phyloP scores from a whole-genome alignment of 2,329 filamentous ascomycete species.

The Trichoderma atroviride region DNA sequence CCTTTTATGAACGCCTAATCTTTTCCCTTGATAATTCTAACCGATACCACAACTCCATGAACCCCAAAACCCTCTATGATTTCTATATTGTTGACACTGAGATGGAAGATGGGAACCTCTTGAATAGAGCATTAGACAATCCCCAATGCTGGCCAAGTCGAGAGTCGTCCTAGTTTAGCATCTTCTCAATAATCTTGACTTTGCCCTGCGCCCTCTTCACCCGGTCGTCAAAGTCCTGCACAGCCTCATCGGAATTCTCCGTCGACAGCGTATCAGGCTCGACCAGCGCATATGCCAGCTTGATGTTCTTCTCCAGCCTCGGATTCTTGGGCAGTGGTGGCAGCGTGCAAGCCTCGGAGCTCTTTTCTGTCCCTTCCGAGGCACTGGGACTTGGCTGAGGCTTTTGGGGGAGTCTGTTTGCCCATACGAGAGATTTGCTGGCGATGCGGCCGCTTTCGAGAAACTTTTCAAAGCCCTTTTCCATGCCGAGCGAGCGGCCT shows the following conservation, averaged over 20 bases:
- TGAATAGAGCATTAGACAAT: not conserved
- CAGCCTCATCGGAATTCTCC: conserved; percentile 83
- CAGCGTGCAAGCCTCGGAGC: conserved; percentile 34
- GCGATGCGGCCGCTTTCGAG: conserved; percentile 76
- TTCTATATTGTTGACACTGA: not conserved
- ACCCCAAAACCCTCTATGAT: not conserved
- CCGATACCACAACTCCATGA: conserved; percentile 15
- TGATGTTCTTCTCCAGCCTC: conserved; percentile 75
- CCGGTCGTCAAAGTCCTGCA: conserved; percentile 89
- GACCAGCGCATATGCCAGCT: conserved; percentile 73
- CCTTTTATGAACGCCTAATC: conserved; percentile 20
- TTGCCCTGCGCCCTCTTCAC: conserved; percentile 83
- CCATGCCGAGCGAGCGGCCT: conserved; percentile 85
- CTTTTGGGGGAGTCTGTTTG: conserved; percentile 59
- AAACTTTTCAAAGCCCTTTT: conserved; percentile 94
- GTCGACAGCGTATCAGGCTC: conserved; percentile 78
- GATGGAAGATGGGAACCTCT: not conserved
- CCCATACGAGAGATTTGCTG: conserved; percentile 82
- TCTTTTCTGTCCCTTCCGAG: conserved; percentile 10
- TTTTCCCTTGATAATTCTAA: not conserved
- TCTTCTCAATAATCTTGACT: conserved; percentile 79
- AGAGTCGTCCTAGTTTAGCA: conserved; percentile 45
- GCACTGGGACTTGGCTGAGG: not conserved
- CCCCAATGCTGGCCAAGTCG: not conserved
- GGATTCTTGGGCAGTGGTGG: conserved; percentile 58